Evolutionary conservation across 208 protist genomes (phyloP).

Genomic region (Trichomonas vaginalis): DNA sequence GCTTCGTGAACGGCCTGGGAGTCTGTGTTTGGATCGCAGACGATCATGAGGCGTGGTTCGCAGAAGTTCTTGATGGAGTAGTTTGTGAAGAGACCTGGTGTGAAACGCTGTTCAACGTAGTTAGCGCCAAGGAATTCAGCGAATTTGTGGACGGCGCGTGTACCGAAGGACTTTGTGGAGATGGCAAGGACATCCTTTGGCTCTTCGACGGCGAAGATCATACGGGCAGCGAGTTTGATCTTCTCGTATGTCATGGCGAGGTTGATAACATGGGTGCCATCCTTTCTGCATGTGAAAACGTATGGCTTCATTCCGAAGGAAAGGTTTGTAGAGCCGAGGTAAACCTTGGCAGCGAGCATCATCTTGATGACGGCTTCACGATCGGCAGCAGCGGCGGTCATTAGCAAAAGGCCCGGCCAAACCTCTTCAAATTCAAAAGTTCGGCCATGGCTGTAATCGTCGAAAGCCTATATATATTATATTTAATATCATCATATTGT

Average conservation of each 20-base stretch:
- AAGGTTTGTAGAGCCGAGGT: neutral
- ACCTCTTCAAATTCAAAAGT: neutral
- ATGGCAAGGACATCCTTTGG: conserved; percentile 82
- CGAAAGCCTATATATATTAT: no score
- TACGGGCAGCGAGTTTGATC: conserved; percentile 84
- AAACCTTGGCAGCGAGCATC: neutral
- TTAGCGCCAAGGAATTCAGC: conserved; percentile 67
- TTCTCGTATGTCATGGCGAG: conserved; percentile 95
- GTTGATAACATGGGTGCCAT: conserved; percentile 82
- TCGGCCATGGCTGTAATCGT: neutral
- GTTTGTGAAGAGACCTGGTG: conserved; percentile 89
- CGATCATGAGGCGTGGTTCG: conserved; percentile 87
- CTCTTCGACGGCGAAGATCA: conserved; percentile 93
- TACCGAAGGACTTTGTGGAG: conserved; percentile 54
- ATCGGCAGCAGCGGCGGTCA: neutral
- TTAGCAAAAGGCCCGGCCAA: neutral
- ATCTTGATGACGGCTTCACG: neutral
- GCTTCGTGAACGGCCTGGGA: conserved; percentile 82
- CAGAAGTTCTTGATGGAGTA: conserved; percentile 85
- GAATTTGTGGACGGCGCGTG: conserved; percentile 72
- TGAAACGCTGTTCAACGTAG: conserved; percentile 75
- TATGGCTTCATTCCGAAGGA: neutral
- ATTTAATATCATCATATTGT: no score
- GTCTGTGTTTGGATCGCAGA: conserved; percentile 85
- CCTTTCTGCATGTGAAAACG: neutral